Conservation (phyloP, 2,329 filamentous ascomycete species). For the Hypoxylon sp. region DNA sequence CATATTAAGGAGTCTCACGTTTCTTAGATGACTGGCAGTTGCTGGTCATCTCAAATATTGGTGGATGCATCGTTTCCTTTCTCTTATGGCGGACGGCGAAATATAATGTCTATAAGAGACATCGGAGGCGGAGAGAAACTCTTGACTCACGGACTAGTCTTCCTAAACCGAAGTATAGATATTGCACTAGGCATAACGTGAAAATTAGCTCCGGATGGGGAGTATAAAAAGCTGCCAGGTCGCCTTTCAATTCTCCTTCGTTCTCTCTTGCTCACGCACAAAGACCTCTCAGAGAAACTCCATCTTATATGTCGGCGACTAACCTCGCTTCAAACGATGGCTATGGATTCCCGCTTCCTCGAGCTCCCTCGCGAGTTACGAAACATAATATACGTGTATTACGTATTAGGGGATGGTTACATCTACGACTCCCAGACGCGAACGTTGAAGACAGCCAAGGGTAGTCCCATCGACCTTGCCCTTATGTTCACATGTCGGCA, state of each 20-base stretch:
- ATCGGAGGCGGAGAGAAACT: not conserved
- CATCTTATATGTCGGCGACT: not conserved
- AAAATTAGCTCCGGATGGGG: too few relatives aligned
- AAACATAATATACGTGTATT: slow-evolving; percentile 1
- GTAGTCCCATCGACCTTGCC: not conserved
- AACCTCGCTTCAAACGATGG: not conserved
- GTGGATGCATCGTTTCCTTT: not conserved
- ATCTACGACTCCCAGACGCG: not conserved
- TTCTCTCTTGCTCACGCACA: not conserved
- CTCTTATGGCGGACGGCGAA: not conserved
- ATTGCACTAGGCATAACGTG: not conserved
- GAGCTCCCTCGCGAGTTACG: not conserved
- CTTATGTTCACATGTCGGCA: slow-evolving; percentile 2
- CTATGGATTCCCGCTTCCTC: not conserved
- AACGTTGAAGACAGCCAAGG: not conserved
- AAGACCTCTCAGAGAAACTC: not conserved
- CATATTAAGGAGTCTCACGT: not conserved
- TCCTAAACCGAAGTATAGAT: not conserved
- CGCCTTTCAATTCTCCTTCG: not conserved
- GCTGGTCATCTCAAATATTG: too few relatives aligned
- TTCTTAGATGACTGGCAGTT: not conserved
- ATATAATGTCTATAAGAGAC: not conserved
- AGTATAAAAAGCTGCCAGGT: not conserved
- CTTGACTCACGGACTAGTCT: not conserved
- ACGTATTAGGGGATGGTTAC: slow-evolving; percentile 1